Evolutionary conservation across 2,329 filamentous ascomycete genomes (phyloP), one percentile per base, ranked within the genome.

Genomic region (Beauveria rudraprayagi): DNA sequence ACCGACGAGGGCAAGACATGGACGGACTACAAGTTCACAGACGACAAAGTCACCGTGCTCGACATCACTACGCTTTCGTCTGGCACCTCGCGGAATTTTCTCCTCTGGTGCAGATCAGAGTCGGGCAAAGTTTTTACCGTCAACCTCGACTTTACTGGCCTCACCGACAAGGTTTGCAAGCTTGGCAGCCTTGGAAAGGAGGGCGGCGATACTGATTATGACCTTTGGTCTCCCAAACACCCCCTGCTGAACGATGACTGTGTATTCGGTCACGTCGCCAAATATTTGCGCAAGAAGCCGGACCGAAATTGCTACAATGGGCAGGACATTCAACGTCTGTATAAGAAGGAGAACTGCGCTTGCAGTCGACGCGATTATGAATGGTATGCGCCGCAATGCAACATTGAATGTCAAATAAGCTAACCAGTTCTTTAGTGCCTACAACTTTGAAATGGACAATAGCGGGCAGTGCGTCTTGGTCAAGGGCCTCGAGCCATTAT

Each of bases 261-360:
- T 73, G 80, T 99, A 2, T 99, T 99, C 69, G 94, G 94, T 1
- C 95, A 97, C 71, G 83, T 90, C 62, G 86, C 92, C 34, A 84
- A 90, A 70, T 99, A 97, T 70, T 84, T 96, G 69, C 90, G 94
- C 71, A 99, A 97, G 83, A 92, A 89, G 74, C 75, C 80, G n/a
- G 85, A 87, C 17, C 80, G 81, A 22, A 77, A 88, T 53, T 99
- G 94, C 78, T 96, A 87, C 79, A 97, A 96, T 68, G 86, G 88
- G 56, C 82, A 83, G 71, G 83, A 82, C 64, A 83, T 95, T 65
- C 80, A 86, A 65, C 84, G 86, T 65, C 78, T 93, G 28, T 88
- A 92, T 73, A 82, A 83, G 66, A 86, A 90, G 66, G 76, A 82
- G 65, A 91, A 95, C 72, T 99, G 94, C 78, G 80, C 83, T 62